Evolutionary conservation across 2,329 filamentous ascomycete genomes (phyloP).

Genomic region (Arthroderma sp.): DNA sequence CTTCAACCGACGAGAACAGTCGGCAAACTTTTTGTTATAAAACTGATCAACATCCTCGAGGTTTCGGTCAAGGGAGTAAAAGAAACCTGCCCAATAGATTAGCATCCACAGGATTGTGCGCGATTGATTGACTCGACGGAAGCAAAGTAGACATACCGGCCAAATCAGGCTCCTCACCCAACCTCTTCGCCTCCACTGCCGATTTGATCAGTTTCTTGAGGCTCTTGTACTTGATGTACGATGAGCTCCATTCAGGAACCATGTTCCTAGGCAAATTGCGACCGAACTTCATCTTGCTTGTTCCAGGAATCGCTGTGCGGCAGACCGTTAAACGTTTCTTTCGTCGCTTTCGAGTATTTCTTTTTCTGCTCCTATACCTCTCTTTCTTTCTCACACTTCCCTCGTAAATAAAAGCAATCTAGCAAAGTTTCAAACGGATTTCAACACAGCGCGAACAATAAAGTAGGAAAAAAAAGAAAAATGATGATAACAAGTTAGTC

Average conservation of each 20-base stretch:
- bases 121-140: slow-evolving; percentile 13
- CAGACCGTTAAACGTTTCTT: no score
- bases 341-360: no score
- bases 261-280: slow-evolving; percentile 37
- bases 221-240: slow-evolving; percentile 40
- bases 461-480: no score
- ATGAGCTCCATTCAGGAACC: slow-evolving; percentile 38
- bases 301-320: neutral
- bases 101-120: neutral
- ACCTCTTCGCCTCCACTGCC: slow-evolving; percentile 52
- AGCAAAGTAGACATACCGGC: slow-evolving; percentile 55
- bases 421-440: no score
- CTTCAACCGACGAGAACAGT: slow-evolving; percentile 70
- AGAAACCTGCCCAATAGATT: slow-evolving; percentile 57
- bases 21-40: slow-evolving; percentile 89
- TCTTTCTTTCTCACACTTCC: no score
- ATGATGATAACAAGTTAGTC: no score
- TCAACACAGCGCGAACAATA: no score
- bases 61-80: slow-evolving; percentile 90
- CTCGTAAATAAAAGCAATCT: no score
- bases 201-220: slow-evolving; percentile 89
- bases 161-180: slow-evolving; percentile 68
- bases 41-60: slow-evolving; percentile 93
- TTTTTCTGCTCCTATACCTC: no score
- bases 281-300: slow-evolving; percentile 36